Conservation (phyloP, 2,329 filamentous ascomycete genomes). For the Monosporascus sp. region DNA sequence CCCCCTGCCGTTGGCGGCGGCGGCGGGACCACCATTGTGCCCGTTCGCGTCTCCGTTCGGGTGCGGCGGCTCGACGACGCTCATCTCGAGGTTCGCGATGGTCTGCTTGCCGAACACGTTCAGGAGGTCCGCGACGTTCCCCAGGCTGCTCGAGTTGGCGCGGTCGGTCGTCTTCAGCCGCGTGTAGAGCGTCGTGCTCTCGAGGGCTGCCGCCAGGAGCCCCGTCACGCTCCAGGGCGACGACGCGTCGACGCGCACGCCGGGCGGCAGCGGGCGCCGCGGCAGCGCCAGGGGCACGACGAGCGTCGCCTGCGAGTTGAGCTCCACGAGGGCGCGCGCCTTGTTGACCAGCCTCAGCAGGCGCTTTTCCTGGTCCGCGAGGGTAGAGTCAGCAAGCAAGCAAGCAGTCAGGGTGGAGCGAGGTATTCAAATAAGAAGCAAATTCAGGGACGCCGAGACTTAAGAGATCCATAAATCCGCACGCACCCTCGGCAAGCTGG, state of each 20-base stretch:
- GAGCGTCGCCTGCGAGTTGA: constrained; percentile 67
- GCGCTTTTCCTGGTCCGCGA: constrained; percentile 49
- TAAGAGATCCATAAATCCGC: too few species aligned
- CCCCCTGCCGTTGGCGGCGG: constrained; percentile 19
- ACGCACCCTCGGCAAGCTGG: constrained; percentile 45
- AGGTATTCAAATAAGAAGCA: too few species aligned
- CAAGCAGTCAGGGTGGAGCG: background rate
- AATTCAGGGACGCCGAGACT: too few species aligned
- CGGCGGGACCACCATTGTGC: constrained; percentile 5
- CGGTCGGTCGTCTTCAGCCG: constrained; percentile 50
- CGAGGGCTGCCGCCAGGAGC: constrained; percentile 68
- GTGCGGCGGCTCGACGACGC: constrained; percentile 37
- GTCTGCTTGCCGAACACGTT: constrained; percentile 75
- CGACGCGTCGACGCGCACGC: constrained; percentile 52
- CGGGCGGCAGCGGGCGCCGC: constrained; percentile 48
- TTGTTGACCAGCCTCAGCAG: constrained; percentile 65
- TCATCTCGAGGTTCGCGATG: constrained; percentile 70
- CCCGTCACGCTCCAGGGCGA: constrained; percentile 80
- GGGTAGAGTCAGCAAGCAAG: constrained; percentile 1
- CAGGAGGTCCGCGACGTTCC: constrained; percentile 59
- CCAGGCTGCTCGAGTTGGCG: constrained; percentile 46
- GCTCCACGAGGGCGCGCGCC: constrained; percentile 63
- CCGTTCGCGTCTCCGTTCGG: constrained; percentile 17
- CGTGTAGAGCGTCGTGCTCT: constrained; percentile 72
- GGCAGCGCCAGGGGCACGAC: constrained; percentile 70